Percentiles rank a stretch among this genome's conserved stretches.
These are phyloP conservation scores for Saturnispora ahearnii DNA, from an alignment of 805 yeast genomes.

Conservation along the genomic window DNA sequence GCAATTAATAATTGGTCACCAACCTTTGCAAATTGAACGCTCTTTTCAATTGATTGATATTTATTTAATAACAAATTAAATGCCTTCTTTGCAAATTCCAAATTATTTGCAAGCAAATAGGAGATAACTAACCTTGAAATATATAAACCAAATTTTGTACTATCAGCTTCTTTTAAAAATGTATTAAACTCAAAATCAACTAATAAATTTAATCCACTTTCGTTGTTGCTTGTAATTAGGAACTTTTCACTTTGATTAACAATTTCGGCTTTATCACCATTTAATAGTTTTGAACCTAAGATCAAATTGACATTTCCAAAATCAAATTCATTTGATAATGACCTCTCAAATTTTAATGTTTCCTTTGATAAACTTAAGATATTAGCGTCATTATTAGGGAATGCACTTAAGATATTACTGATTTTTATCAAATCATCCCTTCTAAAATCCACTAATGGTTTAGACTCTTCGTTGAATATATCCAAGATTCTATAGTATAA, in stretches of 20 bases:
- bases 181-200: slow-evolving; percentile 30
- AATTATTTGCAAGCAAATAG: slow-evolving; percentile 58
- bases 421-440: slow-evolving; percentile 28
- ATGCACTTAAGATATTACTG: slow-evolving; percentile 32
- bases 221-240: slow-evolving; percentile 20
- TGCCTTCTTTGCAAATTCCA: slow-evolving; percentile 48
- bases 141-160: slow-evolving; percentile 19
- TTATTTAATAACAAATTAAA: slow-evolving; percentile 29
- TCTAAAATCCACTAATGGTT: slow-evolving; percentile 24
- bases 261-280: slow-evolving; percentile 21
- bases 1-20: slow-evolving; percentile 21
- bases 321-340: slow-evolving; percentile 48
- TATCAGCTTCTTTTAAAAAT: slow-evolving; percentile 29
- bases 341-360: slow-evolving; percentile 56
- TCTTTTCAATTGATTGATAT: slow-evolving; percentile 18
- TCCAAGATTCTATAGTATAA: slow-evolving; percentile 64
- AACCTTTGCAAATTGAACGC: slow-evolving; percentile 14
- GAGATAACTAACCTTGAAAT: slow-evolving; percentile 58
- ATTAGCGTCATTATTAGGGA: slow-evolving; percentile 49
- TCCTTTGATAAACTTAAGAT: slow-evolving; percentile 60
- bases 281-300: slow-evolving; percentile 57
- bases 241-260: slow-evolving; percentile 23
- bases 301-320: slow-evolving; percentile 68
- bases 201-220: slow-evolving; percentile 18
- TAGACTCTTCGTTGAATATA: slow-evolving; percentile 44